These are phyloP conservation scores for Yarrowia alimentaria DNA, from an alignment of 805 yeast species.

Conservation along the genomic window DNA sequence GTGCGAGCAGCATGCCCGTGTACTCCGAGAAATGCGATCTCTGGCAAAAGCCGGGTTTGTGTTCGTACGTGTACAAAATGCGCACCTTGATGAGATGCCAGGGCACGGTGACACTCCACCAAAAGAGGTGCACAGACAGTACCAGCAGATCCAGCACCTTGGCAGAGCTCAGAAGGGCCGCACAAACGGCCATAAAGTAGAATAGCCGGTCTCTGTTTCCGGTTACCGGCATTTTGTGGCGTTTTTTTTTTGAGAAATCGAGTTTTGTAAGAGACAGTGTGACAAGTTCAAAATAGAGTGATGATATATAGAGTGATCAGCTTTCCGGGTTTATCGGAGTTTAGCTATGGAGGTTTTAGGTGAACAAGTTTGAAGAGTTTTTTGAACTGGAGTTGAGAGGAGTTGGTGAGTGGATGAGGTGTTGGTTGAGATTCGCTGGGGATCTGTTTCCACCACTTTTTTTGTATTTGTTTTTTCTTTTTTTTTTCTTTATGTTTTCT, in stretches of 20 bases:
- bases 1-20: slow-evolving; percentile 13
- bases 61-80: slow-evolving; percentile 22
- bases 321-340: too few species aligned
- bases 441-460: too few species aligned
- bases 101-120: slow-evolving; percentile 13
- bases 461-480: too few species aligned
- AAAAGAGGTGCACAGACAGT: slow-evolving; percentile 2
- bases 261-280: too few species aligned
- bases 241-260: background rate
- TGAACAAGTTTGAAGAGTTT: too few species aligned
- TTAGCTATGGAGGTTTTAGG: too few species aligned
- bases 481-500: too few species aligned
- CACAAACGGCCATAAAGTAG: slow-evolving; percentile 12
- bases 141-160: slow-evolving; percentile 15
- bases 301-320: too few species aligned
- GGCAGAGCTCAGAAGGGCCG: slow-evolving; percentile 7
- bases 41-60: slow-evolving; percentile 18
- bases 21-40: slow-evolving; percentile 19
- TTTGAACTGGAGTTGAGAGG: too few species aligned
- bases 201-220: slow-evolving; percentile 20
- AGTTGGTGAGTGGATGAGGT: too few species aligned
- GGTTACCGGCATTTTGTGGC: slow-evolving; percentile 15
- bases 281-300: too few species aligned
- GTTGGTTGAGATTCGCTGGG: too few species aligned
- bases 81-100: slow-evolving; percentile 23